Conservation (phyloP, 306 rosid genomes). For the Fragaria iinumae region DNA sequence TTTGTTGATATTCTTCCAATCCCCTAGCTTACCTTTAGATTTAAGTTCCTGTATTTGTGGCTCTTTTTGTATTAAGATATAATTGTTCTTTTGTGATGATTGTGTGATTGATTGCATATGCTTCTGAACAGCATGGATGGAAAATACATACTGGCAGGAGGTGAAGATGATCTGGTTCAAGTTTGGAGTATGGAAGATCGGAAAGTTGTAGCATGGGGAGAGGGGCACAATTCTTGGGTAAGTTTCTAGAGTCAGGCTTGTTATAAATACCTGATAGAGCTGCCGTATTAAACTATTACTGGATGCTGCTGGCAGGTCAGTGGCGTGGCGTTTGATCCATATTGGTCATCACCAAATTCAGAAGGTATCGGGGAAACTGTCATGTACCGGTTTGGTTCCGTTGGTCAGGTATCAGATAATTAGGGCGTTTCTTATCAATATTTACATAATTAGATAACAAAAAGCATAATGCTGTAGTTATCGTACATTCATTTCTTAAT, state of each 20-base stretch:
- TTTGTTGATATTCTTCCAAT: slow-evolving; percentile 10
- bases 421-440: neutral
- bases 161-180: slow-evolving; percentile 98
- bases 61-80: neutral
- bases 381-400: slow-evolving; percentile 92
- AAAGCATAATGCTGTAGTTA: neutral
- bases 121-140: slow-evolving; percentile 73
- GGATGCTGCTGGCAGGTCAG: slow-evolving; percentile 68
- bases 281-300: slow-evolving; percentile 16
- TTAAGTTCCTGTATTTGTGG: neutral
- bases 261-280: slow-evolving; percentile 7
- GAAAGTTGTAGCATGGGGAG: slow-evolving; percentile 98
- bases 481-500: neutral
- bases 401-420: slow-evolving; percentile 75
- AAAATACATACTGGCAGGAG: slow-evolving; percentile 91
- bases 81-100: slow-evolving; percentile 14
- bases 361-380: slow-evolving; percentile 67
- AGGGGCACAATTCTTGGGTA: slow-evolving; percentile 99
- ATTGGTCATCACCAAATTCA: slow-evolving; percentile 90
- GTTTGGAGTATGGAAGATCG: slow-evolving; percentile 99
- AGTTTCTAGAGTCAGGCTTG: slow-evolving; percentile 29
- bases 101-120: slow-evolving; percentile 9
- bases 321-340: slow-evolving; percentile 96
- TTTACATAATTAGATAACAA: neutral
- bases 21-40: slow-evolving; percentile 15